phyloP scores from a whole-genome alignment of 2,329 filamentous ascomycete species.

The Epichloe sylvatica region DNA sequence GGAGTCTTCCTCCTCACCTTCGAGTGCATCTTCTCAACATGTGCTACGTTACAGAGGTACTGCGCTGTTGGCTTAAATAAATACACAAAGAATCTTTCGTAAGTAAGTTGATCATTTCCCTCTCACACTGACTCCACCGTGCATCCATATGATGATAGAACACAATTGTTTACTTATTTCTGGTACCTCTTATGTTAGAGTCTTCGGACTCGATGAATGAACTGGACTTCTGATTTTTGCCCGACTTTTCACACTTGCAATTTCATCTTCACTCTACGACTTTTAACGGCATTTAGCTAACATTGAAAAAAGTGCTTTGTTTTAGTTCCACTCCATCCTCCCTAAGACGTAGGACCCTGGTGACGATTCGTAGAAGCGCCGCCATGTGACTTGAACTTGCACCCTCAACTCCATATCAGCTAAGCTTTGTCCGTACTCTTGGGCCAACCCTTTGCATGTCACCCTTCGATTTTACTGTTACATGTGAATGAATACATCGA shows the following conservation, averaged over 20 bases:
- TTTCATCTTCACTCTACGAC: not conserved
- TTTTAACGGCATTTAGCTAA: constrained; percentile 4
- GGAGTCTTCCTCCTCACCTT: not conserved
- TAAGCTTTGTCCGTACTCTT: not conserved
- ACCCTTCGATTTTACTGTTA: constrained; percentile 7
- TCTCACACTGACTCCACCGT: not conserved
- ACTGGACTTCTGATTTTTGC: constrained; percentile 64
- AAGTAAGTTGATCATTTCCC: constrained; percentile 2
- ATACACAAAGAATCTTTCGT: not conserved
- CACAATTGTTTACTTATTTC: constrained; percentile 52
- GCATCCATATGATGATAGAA: constrained; percentile 54
- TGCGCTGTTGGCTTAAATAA: not conserved
- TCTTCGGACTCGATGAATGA: constrained; percentile 58
- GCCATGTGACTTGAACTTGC: not conserved
- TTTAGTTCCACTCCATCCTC: not conserved
- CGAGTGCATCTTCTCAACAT: not conserved
- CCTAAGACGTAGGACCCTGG: not conserved
- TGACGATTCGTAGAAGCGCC: not conserved
- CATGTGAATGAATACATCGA: constrained; percentile 6
- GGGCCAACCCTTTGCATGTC: not conserved
- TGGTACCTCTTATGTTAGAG: constrained; percentile 98
- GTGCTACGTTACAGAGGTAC: not conserved
- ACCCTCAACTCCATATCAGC: constrained; percentile 1
- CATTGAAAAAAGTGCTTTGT: constrained; percentile 2
- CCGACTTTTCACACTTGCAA: constrained; percentile 1